Base-by-base conservation (phyloP, 1,284 basidiomycete species). In the Laetiporus sulphureus region DNA sequence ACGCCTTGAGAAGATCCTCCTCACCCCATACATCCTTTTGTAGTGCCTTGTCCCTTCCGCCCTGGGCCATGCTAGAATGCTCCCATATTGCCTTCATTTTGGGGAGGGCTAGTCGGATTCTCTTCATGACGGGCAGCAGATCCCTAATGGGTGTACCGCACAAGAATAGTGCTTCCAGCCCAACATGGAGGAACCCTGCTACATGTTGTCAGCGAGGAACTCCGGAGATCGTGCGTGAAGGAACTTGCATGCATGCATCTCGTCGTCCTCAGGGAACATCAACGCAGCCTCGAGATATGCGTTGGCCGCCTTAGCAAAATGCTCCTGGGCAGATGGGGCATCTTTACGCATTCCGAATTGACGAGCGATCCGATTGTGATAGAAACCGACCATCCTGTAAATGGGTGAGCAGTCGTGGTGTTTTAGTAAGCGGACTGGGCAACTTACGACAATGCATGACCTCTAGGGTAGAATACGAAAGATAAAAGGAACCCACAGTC, bases 401-500 rank as follows among this genome's bases (percentile, higher is more conserved):
- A 21, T 32, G 5, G 4, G 20, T 43, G 12, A 11, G n/a, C n/a
- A 11, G 15, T 30, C 4, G 25, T 11, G 2, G 5, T 6, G 3
- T 30, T 21, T 15, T 4, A 18, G 16, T 12, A 11, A 32, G 6
- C n/a, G 4, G 18, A 2, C n/a, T 10, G 7, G 4, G 20, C 19
- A 16, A 57, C 63, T 20, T 48, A 70, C 69, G 61, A 52, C 22
- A 62, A 47, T 15, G 64, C 67, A 30, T 60, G 58, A 5, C 52
- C 69, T 21, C 52, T 54, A 13, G 64, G 64, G 49, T 71, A 69
- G 16, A 56, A 41, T 50, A 57, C 62, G 44, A 64, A 68, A 2
- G 66, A 62, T 7, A 51, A 42, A 18, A 52, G 34, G 40, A 59
- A 57, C 2, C 58, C 61, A 8, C 56, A 53, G 38, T 59, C 56